These are phyloP conservation scores for Fusarium anguioides DNA, from an alignment of 2,329 filamentous ascomycete genomes.

Conservation along the genomic window DNA sequence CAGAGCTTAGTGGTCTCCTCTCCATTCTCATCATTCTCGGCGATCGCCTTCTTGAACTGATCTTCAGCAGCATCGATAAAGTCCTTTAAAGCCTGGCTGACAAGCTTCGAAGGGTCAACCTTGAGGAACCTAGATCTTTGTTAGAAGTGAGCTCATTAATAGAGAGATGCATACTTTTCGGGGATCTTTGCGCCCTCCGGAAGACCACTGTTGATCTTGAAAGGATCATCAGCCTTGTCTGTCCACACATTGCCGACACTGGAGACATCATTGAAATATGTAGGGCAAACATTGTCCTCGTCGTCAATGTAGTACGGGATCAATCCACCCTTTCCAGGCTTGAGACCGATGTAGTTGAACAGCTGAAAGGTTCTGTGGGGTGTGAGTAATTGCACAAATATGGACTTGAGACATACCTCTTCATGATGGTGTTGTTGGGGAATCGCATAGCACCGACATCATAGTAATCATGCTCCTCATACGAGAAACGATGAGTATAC, in stretches of 20 bases:
- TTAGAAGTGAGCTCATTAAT: neutral
- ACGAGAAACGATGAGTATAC: conserved; percentile 50
- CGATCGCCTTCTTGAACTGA: neutral
- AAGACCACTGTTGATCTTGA: conserved; percentile 21
- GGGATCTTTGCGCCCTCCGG: conserved; percentile 11
- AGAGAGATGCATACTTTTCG: neutral
- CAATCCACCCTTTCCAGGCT: conserved; percentile 5
- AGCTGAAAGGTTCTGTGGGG: conserved; percentile 27
- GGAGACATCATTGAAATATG: conserved; percentile 29
- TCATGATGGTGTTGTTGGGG: conserved; percentile 48
- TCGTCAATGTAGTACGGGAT: conserved; percentile 38
- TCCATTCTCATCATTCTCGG: conserved; percentile 1
- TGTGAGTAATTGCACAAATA: neutral
- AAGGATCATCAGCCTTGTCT: neutral
- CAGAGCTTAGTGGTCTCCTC: neutral
- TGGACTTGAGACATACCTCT: conserved; percentile 6
- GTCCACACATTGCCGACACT: conserved; percentile 1
- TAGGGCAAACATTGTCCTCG: neutral
- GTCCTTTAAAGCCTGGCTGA: neutral
- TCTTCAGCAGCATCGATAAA: neutral
- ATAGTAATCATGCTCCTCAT: conserved; percentile 35
- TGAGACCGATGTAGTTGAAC: conserved; percentile 31
- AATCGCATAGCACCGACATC: conserved; percentile 57
- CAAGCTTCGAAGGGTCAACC: neutral
- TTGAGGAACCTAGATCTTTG: neutral